Evolutionary conservation across 805 yeast species (phyloP), one percentile per base, ranked within the genome.

Genomic region (Saturnispora halmiae): DNA sequence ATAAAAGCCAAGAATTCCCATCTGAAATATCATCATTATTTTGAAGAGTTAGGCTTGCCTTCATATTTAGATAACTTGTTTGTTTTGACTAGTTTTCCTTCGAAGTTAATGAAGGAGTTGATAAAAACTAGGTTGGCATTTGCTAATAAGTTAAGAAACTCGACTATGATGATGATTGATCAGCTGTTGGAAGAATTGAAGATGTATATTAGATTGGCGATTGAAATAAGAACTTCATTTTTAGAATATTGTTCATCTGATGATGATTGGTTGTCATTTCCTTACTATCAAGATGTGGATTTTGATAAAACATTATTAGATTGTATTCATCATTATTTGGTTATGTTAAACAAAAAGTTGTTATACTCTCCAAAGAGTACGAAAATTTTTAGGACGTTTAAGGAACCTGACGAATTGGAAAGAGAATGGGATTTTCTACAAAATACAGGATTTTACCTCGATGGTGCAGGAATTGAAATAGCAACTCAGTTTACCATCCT

Each of bases 101-200:
- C 85, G 51, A 76, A 75, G 46, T 65, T 92, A 34, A 79, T 87
- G 51, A 81, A 79, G 52, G 95, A 85, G 51, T 73, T 85, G 38
- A 80, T 88, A 32, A 70, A 72, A 27, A 73, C 83, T 31, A 71
- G 96, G 49, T 65, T 90, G 34, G 65, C 70, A 2, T 87, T 84
- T 56, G 95, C 96, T 2, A 69, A 73, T 56, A 82, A 81, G 53
- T 62, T 90, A 36, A 75, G 72, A 39, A 82, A 81, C 51, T 95
- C 96, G 2, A 87, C 96, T 0, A 75, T 88, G 77, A 82, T 86
- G 87, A 84, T 86, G 79, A 84, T 92, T 50, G 98, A 92, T 59
- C 96, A 90, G 61, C 81, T 86, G 72, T 73, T 90, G 46, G 87
- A 77, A 34, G 95, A 86, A 56, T 82, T 90, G 56, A 79, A 79